Conservation (phyloP, 805 yeast genomes). For the Yarrowia divulgata region DNA sequence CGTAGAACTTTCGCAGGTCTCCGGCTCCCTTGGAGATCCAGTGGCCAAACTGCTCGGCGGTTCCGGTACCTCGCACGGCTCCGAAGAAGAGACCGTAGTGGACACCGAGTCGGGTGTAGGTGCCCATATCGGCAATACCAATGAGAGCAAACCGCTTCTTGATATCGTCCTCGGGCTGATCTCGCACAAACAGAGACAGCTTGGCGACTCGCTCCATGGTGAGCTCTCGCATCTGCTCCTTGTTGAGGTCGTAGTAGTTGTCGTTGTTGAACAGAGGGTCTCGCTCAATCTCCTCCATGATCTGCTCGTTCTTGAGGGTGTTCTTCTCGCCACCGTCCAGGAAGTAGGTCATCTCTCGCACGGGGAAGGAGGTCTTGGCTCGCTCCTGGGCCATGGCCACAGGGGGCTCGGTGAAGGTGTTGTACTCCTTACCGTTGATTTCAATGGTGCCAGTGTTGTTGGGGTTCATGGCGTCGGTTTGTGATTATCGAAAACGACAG, state of each 20-base stretch:
- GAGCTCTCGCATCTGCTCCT: conserved; percentile 53
- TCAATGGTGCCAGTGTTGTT: conserved; percentile 34
- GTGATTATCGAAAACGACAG: too few relatives aligned
- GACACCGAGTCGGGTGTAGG: conserved; percentile 84
- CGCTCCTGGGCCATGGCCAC: conserved; percentile 53
- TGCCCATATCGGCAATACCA: conserved; percentile 67
- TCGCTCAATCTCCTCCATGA: conserved; percentile 59
- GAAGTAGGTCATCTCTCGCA: conserved; percentile 54
- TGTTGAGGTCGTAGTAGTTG: conserved; percentile 58
- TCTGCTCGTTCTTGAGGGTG: conserved; percentile 52
- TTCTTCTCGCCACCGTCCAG: conserved; percentile 54
- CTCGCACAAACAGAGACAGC: conserved; percentile 44
- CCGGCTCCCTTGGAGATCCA: conserved; percentile 73
- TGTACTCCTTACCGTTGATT: conserved; percentile 40
- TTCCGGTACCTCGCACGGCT: conserved; percentile 86
- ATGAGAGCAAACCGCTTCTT: conserved; percentile 46
- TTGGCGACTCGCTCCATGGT: conserved; percentile 50
- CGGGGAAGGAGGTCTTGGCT: conserved; percentile 50
- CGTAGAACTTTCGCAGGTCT: conserved; percentile 57
- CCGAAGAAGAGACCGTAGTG: conserved; percentile 85
- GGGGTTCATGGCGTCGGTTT: conserved; percentile 22
- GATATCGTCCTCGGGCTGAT: conserved; percentile 47
- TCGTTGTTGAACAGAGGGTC: conserved; percentile 60
- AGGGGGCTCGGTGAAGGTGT: conserved; percentile 51
- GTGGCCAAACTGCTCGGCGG: conserved; percentile 79